Evolutionary conservation across 768 basidiomycete genomes (phyloP).

Genomic region (Collybia nuda): DNA sequence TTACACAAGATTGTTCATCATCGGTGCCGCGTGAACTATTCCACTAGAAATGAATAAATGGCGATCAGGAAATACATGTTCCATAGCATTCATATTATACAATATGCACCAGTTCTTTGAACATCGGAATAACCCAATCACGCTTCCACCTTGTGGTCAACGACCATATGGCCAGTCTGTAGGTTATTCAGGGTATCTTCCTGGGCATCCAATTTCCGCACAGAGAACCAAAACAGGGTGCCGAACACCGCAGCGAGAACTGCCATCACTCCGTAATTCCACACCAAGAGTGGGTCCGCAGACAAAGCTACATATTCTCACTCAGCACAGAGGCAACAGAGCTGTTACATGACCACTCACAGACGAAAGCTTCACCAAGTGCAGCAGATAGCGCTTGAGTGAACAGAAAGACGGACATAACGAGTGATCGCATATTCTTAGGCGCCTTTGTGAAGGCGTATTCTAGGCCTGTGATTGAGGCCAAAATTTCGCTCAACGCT

Average conservation of each 20-base stretch:
- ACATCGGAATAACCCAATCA: no score
- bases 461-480: constrained; percentile 80
- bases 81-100: no score
- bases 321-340: constrained; percentile 11
- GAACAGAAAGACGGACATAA: constrained; percentile 70
- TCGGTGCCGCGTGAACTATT: no score
- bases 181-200: constrained; percentile 67
- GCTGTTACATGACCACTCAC: constrained; percentile 24
- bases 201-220: constrained; percentile 55
- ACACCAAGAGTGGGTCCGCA: constrained; percentile 70
- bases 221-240: constrained; percentile 51
- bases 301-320: constrained; percentile 48
- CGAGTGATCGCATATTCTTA: constrained; percentile 82
- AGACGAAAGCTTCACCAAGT: constrained; percentile 70
- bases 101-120: no score
- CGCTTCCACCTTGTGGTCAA: no score
- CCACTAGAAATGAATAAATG: no score
- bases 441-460: constrained; percentile 90
- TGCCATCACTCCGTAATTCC: constrained; percentile 69
- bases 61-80: no score
- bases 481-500: constrained; percentile 75
- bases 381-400: constrained; percentile 61
- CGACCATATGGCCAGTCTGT: constrained; percentile 22
- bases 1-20: no score
- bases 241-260: constrained; percentile 55